Evolutionary conservation across 208 protist species (phyloP).

Genomic region (Leishmania martiniquensis): DNA sequence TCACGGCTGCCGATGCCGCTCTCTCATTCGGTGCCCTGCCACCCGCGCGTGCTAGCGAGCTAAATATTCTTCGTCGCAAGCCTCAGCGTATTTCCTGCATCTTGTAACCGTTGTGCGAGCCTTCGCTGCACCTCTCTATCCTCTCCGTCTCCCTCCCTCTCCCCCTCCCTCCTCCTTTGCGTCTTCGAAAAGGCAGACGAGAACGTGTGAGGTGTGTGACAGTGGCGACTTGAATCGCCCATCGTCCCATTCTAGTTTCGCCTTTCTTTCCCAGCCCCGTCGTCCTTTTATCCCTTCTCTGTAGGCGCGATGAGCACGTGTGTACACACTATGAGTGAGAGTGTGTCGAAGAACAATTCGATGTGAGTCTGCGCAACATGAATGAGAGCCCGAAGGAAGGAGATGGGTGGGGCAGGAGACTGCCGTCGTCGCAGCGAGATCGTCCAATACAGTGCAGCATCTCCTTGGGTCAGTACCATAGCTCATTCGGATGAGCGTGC

Average conservation of each 20-base stretch:
- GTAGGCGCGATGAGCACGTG: not conserved
- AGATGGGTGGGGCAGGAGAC: not conserved
- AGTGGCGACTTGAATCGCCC: too few relatives aligned
- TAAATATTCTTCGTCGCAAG: not conserved
- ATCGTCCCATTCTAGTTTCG: too few relatives aligned
- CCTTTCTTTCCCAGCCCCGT: not conserved
- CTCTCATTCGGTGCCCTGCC: not conserved
- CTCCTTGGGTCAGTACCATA: not conserved
- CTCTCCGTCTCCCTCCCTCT: not conserved
- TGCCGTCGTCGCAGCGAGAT: not conserved
- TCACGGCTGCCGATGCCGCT: not conserved
- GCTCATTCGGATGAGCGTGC: not conserved
- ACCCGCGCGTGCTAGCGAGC: not conserved
- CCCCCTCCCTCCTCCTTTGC: not conserved
- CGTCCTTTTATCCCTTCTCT: not conserved
- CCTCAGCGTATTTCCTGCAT: not conserved
- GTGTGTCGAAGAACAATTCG: not conserved
- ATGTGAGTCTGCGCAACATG: too few relatives aligned
- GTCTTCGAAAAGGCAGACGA: too few relatives aligned
- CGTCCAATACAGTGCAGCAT: not conserved
- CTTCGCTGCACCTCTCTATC: conserved; percentile 9
- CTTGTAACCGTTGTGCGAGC: not conserved
- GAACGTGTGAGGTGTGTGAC: too few relatives aligned
- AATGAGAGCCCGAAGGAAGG: not conserved
- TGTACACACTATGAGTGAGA: not conserved